Evolutionary conservation across 164 flowering plant genomes (phyloP).

Genomic region (Vitis riparia): DNA sequence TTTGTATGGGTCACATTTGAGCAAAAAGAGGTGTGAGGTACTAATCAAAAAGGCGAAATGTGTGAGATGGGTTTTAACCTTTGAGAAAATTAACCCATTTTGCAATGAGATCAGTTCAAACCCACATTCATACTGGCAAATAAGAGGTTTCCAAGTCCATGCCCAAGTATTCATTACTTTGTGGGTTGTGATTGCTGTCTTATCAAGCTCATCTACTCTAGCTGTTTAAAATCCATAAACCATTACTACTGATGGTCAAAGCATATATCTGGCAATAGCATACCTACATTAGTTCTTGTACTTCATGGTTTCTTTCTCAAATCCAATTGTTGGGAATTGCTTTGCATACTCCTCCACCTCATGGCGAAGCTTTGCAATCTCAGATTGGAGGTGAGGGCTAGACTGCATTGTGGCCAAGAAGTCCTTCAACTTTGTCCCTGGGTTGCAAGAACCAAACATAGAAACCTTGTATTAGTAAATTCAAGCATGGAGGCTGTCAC

Average conservation of each 20-base stretch:
- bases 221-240: too few species aligned
- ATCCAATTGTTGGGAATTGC: conserved; percentile 95
- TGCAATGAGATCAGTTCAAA: too few species aligned
- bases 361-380: conserved; percentile 63
- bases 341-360: conserved; percentile 92
- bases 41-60: too few species aligned
- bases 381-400: conserved; percentile 49
- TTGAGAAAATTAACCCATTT: too few species aligned
- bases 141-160: conserved; percentile 9
- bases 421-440: conserved; percentile 95
- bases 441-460: conserved; percentile 5
- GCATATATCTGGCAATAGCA: conserved; percentile 4
- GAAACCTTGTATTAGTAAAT: conserved; percentile 10
- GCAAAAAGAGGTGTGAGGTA: too few species aligned
- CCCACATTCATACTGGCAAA: conserved; percentile 11
- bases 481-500: background rate
- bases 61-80: too few species aligned
- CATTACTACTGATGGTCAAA: background rate
- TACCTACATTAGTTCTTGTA: conserved; percentile 62
- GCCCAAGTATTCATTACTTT: conserved; percentile 7
- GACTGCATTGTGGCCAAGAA: conserved; percentile 62
- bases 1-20: too few species aligned
- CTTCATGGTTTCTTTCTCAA: conserved; percentile 90
- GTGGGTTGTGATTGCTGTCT: background rate
- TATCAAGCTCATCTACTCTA: too few species aligned